Percentiles rank a stretch among this genome's conserved stretches.
Conservation (phyloP, 2,329 filamentous ascomycete genomes). For the Cercospora sojina region DNA sequence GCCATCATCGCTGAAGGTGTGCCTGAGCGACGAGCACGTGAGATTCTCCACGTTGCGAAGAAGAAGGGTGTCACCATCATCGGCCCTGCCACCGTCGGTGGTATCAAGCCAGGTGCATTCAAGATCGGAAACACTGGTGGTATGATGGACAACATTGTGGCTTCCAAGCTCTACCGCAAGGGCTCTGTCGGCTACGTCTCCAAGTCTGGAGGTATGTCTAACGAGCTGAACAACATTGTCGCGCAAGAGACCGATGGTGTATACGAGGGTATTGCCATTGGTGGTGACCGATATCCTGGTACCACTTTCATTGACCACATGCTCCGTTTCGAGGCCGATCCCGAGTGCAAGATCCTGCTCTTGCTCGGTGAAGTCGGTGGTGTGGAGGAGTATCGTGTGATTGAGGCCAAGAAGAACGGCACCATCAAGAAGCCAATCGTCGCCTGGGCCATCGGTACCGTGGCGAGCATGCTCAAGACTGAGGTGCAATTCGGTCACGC, state of each 20-base stretch:
- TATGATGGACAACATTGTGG: slow-evolving; percentile 99
- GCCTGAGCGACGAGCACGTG: slow-evolving; percentile 95
- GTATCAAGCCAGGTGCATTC: slow-evolving; percentile 98
- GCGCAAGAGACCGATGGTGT: slow-evolving; percentile 95
- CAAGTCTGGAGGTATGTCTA: slow-evolving; percentile 99
- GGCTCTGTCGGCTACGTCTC: slow-evolving; percentile 98
- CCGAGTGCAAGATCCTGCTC: slow-evolving; percentile 95
- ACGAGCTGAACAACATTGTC: slow-evolving; percentile 99
- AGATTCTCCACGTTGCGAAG: slow-evolving; percentile 93
- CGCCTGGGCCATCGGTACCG: slow-evolving; percentile 98
- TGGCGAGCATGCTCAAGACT: slow-evolving; percentile 99
- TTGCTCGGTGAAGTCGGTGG: slow-evolving; percentile 97
- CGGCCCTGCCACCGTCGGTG: slow-evolving; percentile 95
- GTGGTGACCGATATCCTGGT: slow-evolving; percentile 97
- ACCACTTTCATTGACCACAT: slow-evolving; percentile 99
- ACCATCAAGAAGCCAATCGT: slow-evolving; percentile 97
- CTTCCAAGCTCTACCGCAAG: slow-evolving; percentile 99
- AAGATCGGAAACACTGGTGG: slow-evolving; percentile 99
- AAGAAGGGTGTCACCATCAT: slow-evolving; percentile 99
- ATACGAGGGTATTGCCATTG: slow-evolving; percentile 98
- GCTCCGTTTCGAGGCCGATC: slow-evolving; percentile 92
- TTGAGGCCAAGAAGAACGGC: slow-evolving; percentile 93
- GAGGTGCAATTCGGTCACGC: slow-evolving; percentile 99
- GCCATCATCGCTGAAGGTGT: slow-evolving; percentile 99
- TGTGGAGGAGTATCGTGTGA: slow-evolving; percentile 99